phyloP scores from a whole-genome alignment of 805 yeast species.

The Cyberlindnera japonica region DNA sequence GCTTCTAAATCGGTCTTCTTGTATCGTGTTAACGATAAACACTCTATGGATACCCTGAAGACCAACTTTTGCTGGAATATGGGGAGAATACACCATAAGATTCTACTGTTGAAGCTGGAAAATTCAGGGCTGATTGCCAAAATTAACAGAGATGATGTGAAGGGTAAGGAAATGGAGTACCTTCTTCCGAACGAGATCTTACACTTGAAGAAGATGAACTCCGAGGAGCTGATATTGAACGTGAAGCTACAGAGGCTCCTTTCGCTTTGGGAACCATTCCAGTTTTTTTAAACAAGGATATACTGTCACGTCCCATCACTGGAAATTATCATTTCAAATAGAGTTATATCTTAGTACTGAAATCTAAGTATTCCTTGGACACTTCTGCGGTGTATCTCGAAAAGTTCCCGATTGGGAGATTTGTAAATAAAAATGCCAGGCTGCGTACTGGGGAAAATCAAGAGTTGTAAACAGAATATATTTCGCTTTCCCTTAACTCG shows the following conservation, averaged over 20 bases:
- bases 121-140: conserved; percentile 70
- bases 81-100: conserved; percentile 46
- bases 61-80: conserved; percentile 45
- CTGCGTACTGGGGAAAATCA: too few species aligned
- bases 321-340: too few species aligned
- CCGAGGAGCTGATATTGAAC: conserved; percentile 50
- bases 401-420: conserved; percentile 5
- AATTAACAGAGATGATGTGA: conserved; percentile 86
- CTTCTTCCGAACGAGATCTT: conserved; percentile 71
- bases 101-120: conserved; percentile 52
- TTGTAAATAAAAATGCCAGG: conserved; percentile 15
- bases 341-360: too few species aligned
- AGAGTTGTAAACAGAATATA: too few species aligned
- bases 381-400: too few species aligned
- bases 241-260: conserved; percentile 55
- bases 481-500: too few species aligned
- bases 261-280: conserved; percentile 54
- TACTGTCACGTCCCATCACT: too few species aligned
- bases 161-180: conserved; percentile 72
- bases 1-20: conserved; percentile 84
- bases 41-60: conserved; percentile 44
- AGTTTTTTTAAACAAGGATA: conserved; percentile 27
- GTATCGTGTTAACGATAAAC: conserved; percentile 63
- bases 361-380: too few species aligned
- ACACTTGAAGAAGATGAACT: conserved; percentile 60